A percentile compares a stretch with the other conserved stretches of the same genome.
phyloP scores from a whole-genome alignment of 2,329 filamentous ascomycete species.

The Penicillium palitans region DNA sequence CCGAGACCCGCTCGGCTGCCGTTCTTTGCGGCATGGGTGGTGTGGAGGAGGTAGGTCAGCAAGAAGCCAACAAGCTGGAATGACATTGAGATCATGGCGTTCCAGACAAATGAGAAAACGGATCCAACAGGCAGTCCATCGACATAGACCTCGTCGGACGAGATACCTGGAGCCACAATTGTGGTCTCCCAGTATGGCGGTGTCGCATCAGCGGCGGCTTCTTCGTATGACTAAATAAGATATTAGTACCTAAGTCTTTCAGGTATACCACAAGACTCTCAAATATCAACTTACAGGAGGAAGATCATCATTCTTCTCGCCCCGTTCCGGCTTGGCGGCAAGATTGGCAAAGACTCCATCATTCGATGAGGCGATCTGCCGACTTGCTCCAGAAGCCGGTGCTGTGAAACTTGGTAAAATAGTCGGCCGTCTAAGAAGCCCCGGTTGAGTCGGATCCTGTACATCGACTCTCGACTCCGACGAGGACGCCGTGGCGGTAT shows the following conservation, averaged over 20 bases:
- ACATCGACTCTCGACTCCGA: slow-evolving; percentile 25
- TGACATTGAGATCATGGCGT: slow-evolving; percentile 92
- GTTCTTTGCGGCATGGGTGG: slow-evolving; percentile 96
- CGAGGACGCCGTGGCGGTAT: slow-evolving; percentile 26
- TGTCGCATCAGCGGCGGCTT: slow-evolving; percentile 92
- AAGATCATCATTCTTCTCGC: slow-evolving; percentile 81
- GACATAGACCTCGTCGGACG: slow-evolving; percentile 93
- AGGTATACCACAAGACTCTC: not conserved
- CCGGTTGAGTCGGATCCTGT: slow-evolving; percentile 22
- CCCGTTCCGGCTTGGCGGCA: slow-evolving; percentile 81
- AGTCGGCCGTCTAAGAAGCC: slow-evolving; percentile 52
- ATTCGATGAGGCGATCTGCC: slow-evolving; percentile 72
- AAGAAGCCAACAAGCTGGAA: slow-evolving; percentile 97
- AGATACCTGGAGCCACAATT: slow-evolving; percentile 87
- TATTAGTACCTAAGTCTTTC: slow-evolving; percentile 1
- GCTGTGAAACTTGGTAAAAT: slow-evolving; percentile 55
- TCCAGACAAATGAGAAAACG: slow-evolving; percentile 76
- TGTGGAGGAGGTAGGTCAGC: slow-evolving; percentile 95
- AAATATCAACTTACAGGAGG: slow-evolving; percentile 71
- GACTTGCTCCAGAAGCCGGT: slow-evolving; percentile 39
- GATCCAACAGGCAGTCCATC: slow-evolving; percentile 91
- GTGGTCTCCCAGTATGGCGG: slow-evolving; percentile 99
- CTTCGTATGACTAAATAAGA: slow-evolving; percentile 79
- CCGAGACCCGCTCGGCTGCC: slow-evolving; percentile 91
- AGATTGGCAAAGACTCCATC: slow-evolving; percentile 97